Percentiles rank a stretch among this genome's conserved stretches.
These are phyloP conservation scores for Sporothrix schenckii DNA, from an alignment of 2,329 filamentous ascomycete species.

Conservation along the genomic window DNA sequence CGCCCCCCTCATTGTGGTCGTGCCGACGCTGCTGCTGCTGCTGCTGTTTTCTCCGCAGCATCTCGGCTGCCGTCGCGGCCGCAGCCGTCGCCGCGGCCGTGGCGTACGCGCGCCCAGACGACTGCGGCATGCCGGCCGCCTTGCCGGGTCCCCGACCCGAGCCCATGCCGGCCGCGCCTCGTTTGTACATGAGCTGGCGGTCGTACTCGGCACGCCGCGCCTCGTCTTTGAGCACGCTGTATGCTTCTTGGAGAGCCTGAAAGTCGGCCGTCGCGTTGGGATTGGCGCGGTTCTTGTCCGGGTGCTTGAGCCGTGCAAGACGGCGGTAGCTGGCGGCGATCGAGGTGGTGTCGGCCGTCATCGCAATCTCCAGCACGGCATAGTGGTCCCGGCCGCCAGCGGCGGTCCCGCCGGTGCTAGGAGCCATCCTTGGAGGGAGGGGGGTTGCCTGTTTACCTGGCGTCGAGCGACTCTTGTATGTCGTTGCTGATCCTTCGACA, in stretches of 20 bases:
- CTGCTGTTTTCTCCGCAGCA: not conserved
- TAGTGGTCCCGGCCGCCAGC: slow-evolving; percentile 36
- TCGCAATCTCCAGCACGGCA: slow-evolving; percentile 35
- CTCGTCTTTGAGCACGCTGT: slow-evolving; percentile 36
- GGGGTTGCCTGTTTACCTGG: too few species aligned
- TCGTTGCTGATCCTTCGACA: too few species aligned
- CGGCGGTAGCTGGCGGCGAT: slow-evolving; percentile 37
- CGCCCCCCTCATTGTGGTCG: not conserved
- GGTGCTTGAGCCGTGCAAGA: slow-evolving; percentile 38
- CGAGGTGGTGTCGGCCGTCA: slow-evolving; percentile 29
- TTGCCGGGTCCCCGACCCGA: too few species aligned
- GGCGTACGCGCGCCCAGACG: not conserved
- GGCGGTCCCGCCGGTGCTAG: not conserved
- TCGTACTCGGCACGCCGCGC: slow-evolving; percentile 32
- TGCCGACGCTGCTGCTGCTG: not conserved
- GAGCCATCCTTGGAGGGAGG: not conserved
- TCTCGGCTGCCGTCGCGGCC: not conserved
- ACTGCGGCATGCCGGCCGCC: not conserved
- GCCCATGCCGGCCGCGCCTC: not conserved
- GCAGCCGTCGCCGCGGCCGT: not conserved
- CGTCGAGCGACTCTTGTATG: too few species aligned
- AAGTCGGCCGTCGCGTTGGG: slow-evolving; percentile 38
- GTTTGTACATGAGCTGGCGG: not conserved
- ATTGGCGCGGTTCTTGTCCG: slow-evolving; percentile 38
- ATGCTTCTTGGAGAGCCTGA: slow-evolving; percentile 38